Base-by-base conservation (phyloP, 805 yeast species). In the Candida sphagnicola region DNA sequence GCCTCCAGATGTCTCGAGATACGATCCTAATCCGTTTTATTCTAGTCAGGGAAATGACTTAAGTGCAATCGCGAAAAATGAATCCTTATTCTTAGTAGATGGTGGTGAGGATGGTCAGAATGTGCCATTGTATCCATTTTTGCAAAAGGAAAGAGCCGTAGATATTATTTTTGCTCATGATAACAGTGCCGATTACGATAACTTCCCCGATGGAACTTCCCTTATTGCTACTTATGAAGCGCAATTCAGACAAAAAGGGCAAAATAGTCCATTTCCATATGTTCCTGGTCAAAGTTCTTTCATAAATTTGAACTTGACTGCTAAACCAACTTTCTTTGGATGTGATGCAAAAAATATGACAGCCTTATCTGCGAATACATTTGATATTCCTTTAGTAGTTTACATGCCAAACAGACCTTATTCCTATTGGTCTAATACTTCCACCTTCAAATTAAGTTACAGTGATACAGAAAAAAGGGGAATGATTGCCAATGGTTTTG, bases 271-370 rank as follows among this genome's bases (percentile, higher is more conserved):
- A 2, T 82, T 81, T 70, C 91, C 93, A 8, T 74, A 80, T 45
- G 86, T 85, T 38, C 91, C 93, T 15, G 86, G 77, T 51, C 62
- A 57, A 23, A 61, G 72, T 38, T 71, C 86, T 0, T 82, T 84
- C 56, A 54, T 76, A 19, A 68, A 70, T 42, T 50, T 62, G 45
- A 81, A 81, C 41, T 65, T 85, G 43, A 79, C 84, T 13, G 67
- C 79, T 12, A 70, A 62, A 42, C 93, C 93, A 34, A 70, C 80
- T 1, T 85, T 85, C 64, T 85, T 85, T 56, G 95, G 95, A 28
- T 85, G 95, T 59, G 70, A 82, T 49, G 69, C 83, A 4, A 47
- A 59, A 1, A 80, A 81, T 52, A 60, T 78, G 51, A 78, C 85
- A 18, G 19, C 26, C 23, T 34, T 34, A 26, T 18, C 35, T 6